Conservation (phyloP, 83 land plant genomes). For the Picea mariana region DNA sequence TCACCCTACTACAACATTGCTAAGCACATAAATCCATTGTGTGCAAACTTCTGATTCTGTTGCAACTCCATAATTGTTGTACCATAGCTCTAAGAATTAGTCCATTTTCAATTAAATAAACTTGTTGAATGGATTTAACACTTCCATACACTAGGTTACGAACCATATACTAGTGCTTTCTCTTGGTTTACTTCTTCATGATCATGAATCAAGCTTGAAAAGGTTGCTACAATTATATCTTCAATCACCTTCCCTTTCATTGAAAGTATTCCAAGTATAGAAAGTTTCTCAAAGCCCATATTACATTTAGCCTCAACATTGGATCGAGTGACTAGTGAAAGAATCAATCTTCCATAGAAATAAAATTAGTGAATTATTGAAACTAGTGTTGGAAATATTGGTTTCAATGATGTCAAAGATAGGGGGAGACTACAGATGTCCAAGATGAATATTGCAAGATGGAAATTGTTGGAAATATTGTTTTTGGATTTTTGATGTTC, state of each 20-base stretch:
- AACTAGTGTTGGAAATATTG: no score
- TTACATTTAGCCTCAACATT: no score
- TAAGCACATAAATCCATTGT: constrained; percentile 81
- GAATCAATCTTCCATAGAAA: no score
- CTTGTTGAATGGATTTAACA: constrained; percentile 58
- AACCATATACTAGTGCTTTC: constrained; percentile 84
- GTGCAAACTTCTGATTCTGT: constrained; percentile 59
- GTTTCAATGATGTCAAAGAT: no score
- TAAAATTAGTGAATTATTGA: no score
- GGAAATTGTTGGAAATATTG: no score
- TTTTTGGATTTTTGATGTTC: no score
- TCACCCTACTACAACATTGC: constrained; percentile 84
- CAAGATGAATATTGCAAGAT: no score
- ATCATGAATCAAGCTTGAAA: constrained; percentile 77
- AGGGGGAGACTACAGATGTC: no score
- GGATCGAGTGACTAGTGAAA: no score
- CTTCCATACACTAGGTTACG: constrained; percentile 90
- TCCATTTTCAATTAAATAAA: constrained; percentile 64
- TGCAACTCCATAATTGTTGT: constrained; percentile 54
- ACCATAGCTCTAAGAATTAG: constrained; percentile 61
- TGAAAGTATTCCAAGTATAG: constrained; percentile 67
- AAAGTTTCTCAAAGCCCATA: constrained; percentile 42
- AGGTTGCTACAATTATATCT: constrained; percentile 64
- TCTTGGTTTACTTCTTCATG: constrained; percentile 81
- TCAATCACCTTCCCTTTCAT: constrained; percentile 62